These are phyloP conservation scores for Cyclanthera cordifolia DNA, from an alignment of 306 rosid species.

Conservation along the genomic window DNA sequence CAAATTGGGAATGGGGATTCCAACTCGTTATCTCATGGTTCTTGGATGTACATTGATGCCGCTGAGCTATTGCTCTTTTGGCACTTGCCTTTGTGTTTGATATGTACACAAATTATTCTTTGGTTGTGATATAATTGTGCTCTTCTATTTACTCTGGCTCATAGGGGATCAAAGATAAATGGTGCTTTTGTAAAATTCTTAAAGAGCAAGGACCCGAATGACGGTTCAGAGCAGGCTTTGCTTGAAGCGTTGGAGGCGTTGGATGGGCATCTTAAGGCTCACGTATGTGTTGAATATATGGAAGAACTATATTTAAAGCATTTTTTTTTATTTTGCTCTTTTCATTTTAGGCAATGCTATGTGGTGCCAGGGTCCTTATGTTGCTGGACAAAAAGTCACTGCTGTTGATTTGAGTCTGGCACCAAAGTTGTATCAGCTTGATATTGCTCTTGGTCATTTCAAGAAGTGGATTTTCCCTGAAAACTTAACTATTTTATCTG, in stretches of 20 bases:
- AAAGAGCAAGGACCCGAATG: slow-evolving; percentile 76
- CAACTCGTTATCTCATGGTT: too few relatives aligned
- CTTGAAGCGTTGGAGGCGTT: slow-evolving; percentile 59
- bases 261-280: slow-evolving; percentile 68
- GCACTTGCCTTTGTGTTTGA: neutral
- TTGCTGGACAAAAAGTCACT: slow-evolving; percentile 73
- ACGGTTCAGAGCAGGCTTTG: slow-evolving; percentile 77
- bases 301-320: neutral
- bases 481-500: slow-evolving; percentile 32
- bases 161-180: slow-evolving; percentile 75
- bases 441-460: slow-evolving; percentile 63
- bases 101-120: neutral
- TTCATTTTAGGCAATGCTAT: slow-evolving; percentile 13
- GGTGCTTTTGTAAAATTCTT: slow-evolving; percentile 47
- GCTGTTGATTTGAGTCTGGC: slow-evolving; percentile 86
- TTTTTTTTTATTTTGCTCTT: neutral
- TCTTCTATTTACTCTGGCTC: neutral
- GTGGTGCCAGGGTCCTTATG: slow-evolving; percentile 59
- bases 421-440: slow-evolving; percentile 76
- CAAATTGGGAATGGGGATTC: too few relatives aligned
- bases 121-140: neutral
- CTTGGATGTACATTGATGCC: too few relatives aligned
- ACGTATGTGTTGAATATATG: slow-evolving; percentile 32
- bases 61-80: too few relatives aligned
- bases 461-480: slow-evolving; percentile 75